These are phyloP conservation scores for Aspergillus hancockii DNA, from an alignment of 495 filamentous ascomycete genomes.

Conservation along the genomic window DNA sequence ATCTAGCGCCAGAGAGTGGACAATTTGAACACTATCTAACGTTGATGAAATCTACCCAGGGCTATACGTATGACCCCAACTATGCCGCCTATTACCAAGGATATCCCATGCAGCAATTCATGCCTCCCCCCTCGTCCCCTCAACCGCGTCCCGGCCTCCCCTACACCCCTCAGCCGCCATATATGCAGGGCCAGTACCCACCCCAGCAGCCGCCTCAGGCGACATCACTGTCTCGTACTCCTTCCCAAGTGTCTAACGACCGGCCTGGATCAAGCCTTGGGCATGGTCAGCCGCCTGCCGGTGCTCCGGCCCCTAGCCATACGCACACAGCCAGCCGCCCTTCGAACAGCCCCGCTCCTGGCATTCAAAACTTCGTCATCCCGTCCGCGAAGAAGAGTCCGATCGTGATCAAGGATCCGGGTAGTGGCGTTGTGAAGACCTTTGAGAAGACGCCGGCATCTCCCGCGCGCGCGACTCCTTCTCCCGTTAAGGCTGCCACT, in stretches of 20 bases:
- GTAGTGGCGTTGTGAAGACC: conserved; percentile 64
- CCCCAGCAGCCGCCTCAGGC: conserved; percentile 57
- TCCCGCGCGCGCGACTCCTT: conserved; percentile 54
- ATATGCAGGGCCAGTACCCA: conserved; percentile 52
- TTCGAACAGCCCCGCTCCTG: conserved; percentile 53
- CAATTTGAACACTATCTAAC: conserved; percentile 78
- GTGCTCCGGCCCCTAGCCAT: conserved; percentile 60
- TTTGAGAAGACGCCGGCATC: conserved; percentile 59
- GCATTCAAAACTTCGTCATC: conserved; percentile 52
- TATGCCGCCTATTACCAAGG: conserved; percentile 49
- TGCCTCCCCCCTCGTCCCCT: conserved; percentile 49
- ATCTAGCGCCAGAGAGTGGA: conserved; percentile 69
- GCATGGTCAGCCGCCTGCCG: conserved; percentile 59
- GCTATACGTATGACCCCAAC: conserved; percentile 49
- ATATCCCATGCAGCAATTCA: conserved; percentile 51
- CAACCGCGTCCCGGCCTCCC: conserved; percentile 55
- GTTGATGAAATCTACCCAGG: conserved; percentile 55
- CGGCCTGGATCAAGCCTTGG: conserved; percentile 79
- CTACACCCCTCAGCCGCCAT: conserved; percentile 47
- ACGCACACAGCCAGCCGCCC: conserved; percentile 59
- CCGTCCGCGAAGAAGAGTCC: conserved; percentile 63
- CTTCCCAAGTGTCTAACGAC: conserved; percentile 78
- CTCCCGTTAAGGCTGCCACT: conserved; percentile 63
- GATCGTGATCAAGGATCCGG: conserved; percentile 76
- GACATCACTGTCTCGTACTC: conserved; percentile 76